These are phyloP conservation scores for Monilinia polystroma DNA, from an alignment of 2,329 filamentous ascomycete genomes.

Conservation along the genomic window DNA sequence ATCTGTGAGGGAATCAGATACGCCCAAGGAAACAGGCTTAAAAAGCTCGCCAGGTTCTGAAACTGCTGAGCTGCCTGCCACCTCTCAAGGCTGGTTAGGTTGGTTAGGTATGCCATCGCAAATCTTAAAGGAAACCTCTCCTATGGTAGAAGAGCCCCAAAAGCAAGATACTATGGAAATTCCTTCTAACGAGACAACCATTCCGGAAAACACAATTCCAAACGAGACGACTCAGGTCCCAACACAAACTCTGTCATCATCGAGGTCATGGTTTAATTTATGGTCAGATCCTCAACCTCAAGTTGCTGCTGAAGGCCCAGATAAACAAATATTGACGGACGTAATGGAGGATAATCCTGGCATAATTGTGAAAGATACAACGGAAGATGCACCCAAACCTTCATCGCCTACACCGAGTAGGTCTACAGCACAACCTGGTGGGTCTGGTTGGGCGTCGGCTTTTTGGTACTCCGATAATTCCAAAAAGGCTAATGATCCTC, in stretches of 20 bases:
- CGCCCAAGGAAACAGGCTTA: constrained; percentile 16
- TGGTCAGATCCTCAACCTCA: constrained; percentile 34
- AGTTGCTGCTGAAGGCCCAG: constrained; percentile 30
- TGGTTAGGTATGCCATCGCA: constrained; percentile 47
- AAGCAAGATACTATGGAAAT: constrained; percentile 17
- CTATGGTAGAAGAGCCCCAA: constrained; percentile 18
- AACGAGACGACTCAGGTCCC: constrained; percentile 17
- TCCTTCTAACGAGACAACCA: constrained; percentile 1
- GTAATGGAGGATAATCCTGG: constrained; percentile 21
- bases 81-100: constrained; percentile 54
- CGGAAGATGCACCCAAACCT: constrained; percentile 17
- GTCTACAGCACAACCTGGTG: constrained; percentile 34
- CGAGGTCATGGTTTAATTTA: constrained; percentile 39
- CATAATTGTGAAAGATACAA: constrained; percentile 29
- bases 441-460: constrained; percentile 65
- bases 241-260: constrained; percentile 9
- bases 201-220: constrained; percentile 17
- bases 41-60: constrained; percentile 4
- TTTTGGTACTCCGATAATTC: constrained; percentile 64
- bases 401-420: constrained; percentile 17
- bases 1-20: constrained; percentile 10
- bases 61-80: constrained; percentile 29
- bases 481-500: constrained; percentile 32
- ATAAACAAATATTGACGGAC: constrained; percentile 24
- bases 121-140: constrained; percentile 18